Conservation (phyloP, 768 basidiomycete genomes). For the Candolleomyces aberdarensis region DNA sequence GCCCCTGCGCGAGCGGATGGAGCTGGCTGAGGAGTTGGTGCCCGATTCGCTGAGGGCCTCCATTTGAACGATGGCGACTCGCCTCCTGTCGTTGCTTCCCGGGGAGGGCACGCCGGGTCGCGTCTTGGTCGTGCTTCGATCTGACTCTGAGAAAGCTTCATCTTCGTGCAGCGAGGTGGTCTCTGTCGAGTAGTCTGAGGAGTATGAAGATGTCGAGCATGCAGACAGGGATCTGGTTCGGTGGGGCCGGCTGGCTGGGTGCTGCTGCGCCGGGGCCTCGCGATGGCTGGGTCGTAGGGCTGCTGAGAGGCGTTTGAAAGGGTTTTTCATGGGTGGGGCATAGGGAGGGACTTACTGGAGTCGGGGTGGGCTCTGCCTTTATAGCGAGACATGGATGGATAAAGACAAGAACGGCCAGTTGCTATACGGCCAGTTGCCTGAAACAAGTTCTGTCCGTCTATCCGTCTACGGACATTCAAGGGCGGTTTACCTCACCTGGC, state of each 20-base stretch:
- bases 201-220: slow-evolving; percentile 34
- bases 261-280: background rate
- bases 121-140: slow-evolving; percentile 25
- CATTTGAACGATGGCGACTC: slow-evolving; percentile 66
- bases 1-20: slow-evolving; percentile 38
- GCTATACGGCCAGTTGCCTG: background rate
- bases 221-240: slow-evolving; percentile 20
- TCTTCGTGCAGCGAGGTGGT: slow-evolving; percentile 23
- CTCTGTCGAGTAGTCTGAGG: slow-evolving; percentile 50
- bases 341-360: background rate
- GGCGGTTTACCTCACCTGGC: no score
- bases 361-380: background rate
- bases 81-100: slow-evolving; percentile 60
- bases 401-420: background rate
- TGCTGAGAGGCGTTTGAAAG: slow-evolving; percentile 27
- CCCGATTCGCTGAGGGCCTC: slow-evolving; percentile 35
- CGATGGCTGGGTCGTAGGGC: slow-evolving; percentile 14
- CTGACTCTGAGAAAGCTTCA: slow-evolving; percentile 18
- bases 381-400: background rate
- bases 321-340: slow-evolving; percentile 26
- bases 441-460: no score
- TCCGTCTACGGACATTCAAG: no score
- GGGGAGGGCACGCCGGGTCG: slow-evolving; percentile 55
- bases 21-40: slow-evolving; percentile 24
- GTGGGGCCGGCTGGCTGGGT: no score